Percentiles rank a stretch among this genome's conserved stretches.
phyloP scores from a whole-genome alignment of 2,329 filamentous ascomycete species.

The Alternaria longipes region DNA sequence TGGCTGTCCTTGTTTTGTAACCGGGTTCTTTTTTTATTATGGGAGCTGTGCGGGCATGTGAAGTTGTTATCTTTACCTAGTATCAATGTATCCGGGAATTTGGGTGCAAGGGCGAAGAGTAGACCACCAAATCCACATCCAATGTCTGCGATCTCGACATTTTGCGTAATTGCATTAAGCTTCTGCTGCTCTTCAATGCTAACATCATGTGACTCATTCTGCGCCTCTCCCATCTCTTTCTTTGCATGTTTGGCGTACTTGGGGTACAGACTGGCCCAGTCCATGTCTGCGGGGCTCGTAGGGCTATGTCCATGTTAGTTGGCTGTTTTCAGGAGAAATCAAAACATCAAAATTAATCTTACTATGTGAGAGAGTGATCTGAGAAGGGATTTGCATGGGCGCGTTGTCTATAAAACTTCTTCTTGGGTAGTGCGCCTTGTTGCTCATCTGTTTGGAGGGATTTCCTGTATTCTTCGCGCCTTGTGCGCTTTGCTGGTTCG shows the following conservation, averaged over 20 bases:
- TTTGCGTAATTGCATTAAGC: conserved; percentile 62
- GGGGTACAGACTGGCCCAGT: conserved; percentile 88
- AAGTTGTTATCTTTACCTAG: conserved; percentile 65
- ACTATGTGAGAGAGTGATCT: conserved; percentile 91
- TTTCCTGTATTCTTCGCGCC: conserved; percentile 58
- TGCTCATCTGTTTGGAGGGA: conserved; percentile 49
- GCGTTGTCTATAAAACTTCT: conserved; percentile 95
- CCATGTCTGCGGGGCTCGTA: conserved; percentile 80
- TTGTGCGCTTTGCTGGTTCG: conserved; percentile 53
- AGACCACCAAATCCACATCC: conserved; percentile 96
- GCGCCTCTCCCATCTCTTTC: conserved; percentile 26
- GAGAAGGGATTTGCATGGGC: conserved; percentile 99
- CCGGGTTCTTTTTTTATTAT: too few species aligned
- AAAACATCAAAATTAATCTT: conserved; percentile 28
- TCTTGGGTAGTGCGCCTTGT: conserved; percentile 76
- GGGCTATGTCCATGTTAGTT: conserved; percentile 65
- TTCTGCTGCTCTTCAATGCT: conserved; percentile 23
- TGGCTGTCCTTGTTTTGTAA: too few species aligned
- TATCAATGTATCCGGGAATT: conserved; percentile 82
- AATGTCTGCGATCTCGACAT: conserved; percentile 94
- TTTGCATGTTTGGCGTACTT: conserved; percentile 61
- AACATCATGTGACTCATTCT: conserved; percentile 33
- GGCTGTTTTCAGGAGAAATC: too few species aligned
- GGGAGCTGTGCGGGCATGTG: too few species aligned
- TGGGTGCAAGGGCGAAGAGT: conserved; percentile 82